phyloP scores from a whole-genome alignment of 1,139 yeast genomes.

The Protomyces lactucae-debilis region DNA sequence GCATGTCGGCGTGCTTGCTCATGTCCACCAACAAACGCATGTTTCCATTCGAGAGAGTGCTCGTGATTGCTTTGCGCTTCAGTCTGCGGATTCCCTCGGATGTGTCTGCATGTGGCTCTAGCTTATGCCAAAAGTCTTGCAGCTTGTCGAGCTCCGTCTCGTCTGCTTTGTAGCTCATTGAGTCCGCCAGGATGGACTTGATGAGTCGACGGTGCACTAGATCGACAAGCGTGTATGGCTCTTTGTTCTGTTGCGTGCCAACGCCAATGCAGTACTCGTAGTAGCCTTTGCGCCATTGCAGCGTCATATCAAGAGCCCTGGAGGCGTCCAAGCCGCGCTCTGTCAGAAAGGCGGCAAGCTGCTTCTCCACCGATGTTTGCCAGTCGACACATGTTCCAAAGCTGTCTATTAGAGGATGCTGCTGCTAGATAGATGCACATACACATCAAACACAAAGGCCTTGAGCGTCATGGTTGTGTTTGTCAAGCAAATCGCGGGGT shows the following conservation, averaged over 20 bases:
- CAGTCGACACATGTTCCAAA: slow-evolving; percentile 34
- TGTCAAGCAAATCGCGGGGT: background rate
- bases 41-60: slow-evolving; percentile 33
- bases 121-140: slow-evolving; percentile 31
- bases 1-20: slow-evolving; percentile 31
- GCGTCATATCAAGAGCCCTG: slow-evolving; percentile 25
- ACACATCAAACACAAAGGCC: slow-evolving; percentile 31
- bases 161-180: slow-evolving; percentile 9
- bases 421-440: background rate
- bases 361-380: slow-evolving; percentile 29
- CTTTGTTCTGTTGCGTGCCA: slow-evolving; percentile 3
- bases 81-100: slow-evolving; percentile 29
- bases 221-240: slow-evolving; percentile 29
- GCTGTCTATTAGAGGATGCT: background rate
- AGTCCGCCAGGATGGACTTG: slow-evolving; percentile 15
- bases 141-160: slow-evolving; percentile 29
- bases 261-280: slow-evolving; percentile 23
- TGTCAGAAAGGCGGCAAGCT: slow-evolving; percentile 13
- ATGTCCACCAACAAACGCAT: slow-evolving; percentile 31
- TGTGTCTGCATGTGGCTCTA: slow-evolving; percentile 31
- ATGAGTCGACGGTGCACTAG: slow-evolving; percentile 28
- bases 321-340: background rate
- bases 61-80: slow-evolving; percentile 30
- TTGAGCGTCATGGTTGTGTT: slow-evolving; percentile 14
- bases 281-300: slow-evolving; percentile 31